Evolutionary conservation across 139 green algal species (phyloP).

Genomic region (Diplosphaera chodatii): DNA sequence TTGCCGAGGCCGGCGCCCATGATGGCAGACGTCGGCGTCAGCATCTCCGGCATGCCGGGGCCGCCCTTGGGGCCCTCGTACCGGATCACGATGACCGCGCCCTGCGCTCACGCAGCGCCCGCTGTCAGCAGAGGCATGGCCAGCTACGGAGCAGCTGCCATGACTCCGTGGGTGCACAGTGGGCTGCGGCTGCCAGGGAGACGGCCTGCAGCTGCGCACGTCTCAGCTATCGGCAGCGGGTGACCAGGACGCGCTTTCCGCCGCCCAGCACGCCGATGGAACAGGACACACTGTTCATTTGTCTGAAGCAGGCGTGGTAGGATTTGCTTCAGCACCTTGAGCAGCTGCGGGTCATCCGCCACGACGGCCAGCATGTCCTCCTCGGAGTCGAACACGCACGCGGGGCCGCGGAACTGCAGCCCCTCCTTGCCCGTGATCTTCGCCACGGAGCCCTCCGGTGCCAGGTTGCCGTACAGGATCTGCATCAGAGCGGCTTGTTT

Average conservation of each 20-base stretch:
- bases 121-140: neutral
- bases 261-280: too few relatives aligned
- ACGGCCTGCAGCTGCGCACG: too few relatives aligned
- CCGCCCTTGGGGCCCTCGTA: slow-evolving; percentile 96
- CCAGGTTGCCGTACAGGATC: slow-evolving; percentile 96
- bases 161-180: too few relatives aligned
- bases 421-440: slow-evolving; percentile 96
- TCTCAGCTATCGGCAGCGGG: too few relatives aligned
- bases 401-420: slow-evolving; percentile 58
- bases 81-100: slow-evolving; percentile 86
- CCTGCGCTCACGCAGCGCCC: slow-evolving; percentile 9
- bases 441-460: slow-evolving; percentile 86
- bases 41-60: slow-evolving; percentile 98
- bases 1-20: slow-evolving; percentile 96
- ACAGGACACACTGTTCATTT: too few relatives aligned
- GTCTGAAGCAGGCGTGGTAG: neutral
- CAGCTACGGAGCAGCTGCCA: too few relatives aligned
- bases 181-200: too few relatives aligned
- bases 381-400: slow-evolving; percentile 86
- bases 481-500: slow-evolving; percentile 38
- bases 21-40: slow-evolving; percentile 94
- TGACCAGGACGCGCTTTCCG: too few relatives aligned
- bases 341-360: slow-evolving; percentile 55
- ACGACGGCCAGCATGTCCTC: slow-evolving; percentile 95
- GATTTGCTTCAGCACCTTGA: slow-evolving; percentile 40